Evolutionary conservation across 306 rosid species (phyloP).

Genomic region (Citrullus colocynthis): DNA sequence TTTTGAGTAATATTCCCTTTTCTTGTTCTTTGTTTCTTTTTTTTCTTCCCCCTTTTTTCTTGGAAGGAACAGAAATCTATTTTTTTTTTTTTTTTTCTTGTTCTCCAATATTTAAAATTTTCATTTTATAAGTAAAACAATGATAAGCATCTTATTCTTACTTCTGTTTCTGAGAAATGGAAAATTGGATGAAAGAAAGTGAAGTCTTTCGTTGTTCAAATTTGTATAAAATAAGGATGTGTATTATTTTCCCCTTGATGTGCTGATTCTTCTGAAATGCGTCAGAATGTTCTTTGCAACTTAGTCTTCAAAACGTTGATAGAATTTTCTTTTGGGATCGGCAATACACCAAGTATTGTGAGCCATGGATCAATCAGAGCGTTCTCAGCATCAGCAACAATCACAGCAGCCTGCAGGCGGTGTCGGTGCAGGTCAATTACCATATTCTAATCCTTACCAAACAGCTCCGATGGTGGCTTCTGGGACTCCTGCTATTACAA

Average conservation of each 20-base stretch:
- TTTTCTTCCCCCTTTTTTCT: neutral
- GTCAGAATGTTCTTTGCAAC: neutral
- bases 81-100: neutral
- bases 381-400: slow-evolving; percentile 10
- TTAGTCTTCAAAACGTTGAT: neutral
- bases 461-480: slow-evolving; percentile 12
- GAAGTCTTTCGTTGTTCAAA: neutral
- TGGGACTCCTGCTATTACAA: neutral
- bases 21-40: neutral
- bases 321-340: neutral
- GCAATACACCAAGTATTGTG: neutral
- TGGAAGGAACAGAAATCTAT: neutral
- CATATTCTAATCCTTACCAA: slow-evolving; percentile 13
- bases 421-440: slow-evolving; percentile 4
- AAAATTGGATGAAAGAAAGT: neutral
- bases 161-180: neutral
- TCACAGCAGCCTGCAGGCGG: slow-evolving; percentile 1
- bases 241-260: neutral
- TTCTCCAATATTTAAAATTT: neutral
- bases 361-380: slow-evolving; percentile 11
- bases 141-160: neutral
- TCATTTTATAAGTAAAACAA: neutral
- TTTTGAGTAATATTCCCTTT: neutral
- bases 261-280: neutral
- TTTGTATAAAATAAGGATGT: neutral